Percentiles rank a stretch among this genome's conserved stretches.
phyloP scores from a whole-genome alignment of 2,329 filamentous ascomycete genomes.

The Penicillium sp. region DNA sequence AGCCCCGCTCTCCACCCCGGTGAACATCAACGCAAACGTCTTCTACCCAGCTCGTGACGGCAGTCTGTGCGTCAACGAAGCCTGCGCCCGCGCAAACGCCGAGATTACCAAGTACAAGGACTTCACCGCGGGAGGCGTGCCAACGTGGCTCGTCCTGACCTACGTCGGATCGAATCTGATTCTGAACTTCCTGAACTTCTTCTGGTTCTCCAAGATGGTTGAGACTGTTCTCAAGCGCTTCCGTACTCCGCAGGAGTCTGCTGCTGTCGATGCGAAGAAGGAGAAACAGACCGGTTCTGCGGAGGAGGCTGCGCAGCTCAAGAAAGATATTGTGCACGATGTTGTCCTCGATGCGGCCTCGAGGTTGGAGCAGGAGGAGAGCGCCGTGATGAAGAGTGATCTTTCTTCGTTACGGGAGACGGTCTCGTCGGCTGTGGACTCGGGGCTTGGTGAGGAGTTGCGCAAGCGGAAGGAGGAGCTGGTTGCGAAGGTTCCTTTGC shows the following conservation, averaged over 20 bases:
- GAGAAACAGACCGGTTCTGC: conserved; percentile 3
- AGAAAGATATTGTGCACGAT: conserved; percentile 30
- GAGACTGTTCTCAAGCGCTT: conserved; percentile 62
- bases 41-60: conserved; percentile 34
- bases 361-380: conserved; percentile 31
- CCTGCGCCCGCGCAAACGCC: conserved; percentile 40
- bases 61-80: conserved; percentile 37
- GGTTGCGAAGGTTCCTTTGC: conserved; percentile 16
- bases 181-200: conserved; percentile 62
- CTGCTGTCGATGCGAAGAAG: conserved; percentile 25
- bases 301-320: conserved; percentile 13
- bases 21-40: conserved; percentile 34
- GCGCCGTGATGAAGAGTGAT: conserved; percentile 28
- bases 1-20: conserved; percentile 26
- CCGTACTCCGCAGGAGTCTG: conserved; percentile 35
- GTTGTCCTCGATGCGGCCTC: conserved; percentile 37
- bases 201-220: conserved; percentile 67
- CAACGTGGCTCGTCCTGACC: conserved; percentile 56
- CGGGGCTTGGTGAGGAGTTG: conserved; percentile 89
- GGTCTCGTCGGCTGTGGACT: conserved; percentile 43
- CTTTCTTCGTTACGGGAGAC: conserved; percentile 15
- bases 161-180: conserved; percentile 58
- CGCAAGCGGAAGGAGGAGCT: conserved; percentile 37
- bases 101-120: conserved; percentile 51
- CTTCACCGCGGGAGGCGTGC: conserved; percentile 42